phyloP scores from a whole-genome alignment of 192 early-diverging fungal species.

The Umbelopsis vinacea region DNA sequence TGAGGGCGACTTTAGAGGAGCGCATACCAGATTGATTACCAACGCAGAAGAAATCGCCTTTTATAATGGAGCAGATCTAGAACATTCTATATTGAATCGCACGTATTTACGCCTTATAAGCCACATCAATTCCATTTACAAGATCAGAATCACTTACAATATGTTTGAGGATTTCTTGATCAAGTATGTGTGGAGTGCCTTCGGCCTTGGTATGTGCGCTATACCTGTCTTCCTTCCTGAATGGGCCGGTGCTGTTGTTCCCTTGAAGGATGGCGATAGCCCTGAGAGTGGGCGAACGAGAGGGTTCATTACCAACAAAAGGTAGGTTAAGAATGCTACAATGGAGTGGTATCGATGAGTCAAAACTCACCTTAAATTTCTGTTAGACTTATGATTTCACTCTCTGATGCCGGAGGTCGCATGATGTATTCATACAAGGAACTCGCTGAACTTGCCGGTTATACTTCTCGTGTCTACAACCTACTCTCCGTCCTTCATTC shows the following conservation, averaged over 20 bases:
- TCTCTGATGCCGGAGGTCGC: constrained; percentile 93
- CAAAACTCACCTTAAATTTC: constrained; percentile 40
- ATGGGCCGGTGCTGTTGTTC: constrained; percentile 50
- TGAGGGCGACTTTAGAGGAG: constrained; percentile 93
- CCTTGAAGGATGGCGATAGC: constrained; percentile 41
- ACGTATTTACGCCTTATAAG: constrained; percentile 76
- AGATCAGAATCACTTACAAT: constrained; percentile 86
- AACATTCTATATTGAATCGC: constrained; percentile 80
- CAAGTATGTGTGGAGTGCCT: constrained; percentile 95
- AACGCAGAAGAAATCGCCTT: constrained; percentile 98
- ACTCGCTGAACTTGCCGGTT: constrained; percentile 87
- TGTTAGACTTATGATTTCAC: constrained; percentile 80
- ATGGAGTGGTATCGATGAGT: neutral
- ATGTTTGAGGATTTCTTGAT: constrained; percentile 97
- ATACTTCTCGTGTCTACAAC: constrained; percentile 85
- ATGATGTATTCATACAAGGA: constrained; percentile 98
- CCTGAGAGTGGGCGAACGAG: constrained; percentile 67
- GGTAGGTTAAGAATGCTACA: constrained; percentile 34
- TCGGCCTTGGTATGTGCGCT: constrained; percentile 81
- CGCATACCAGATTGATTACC: constrained; percentile 92
- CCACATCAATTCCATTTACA: constrained; percentile 88
- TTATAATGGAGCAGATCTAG: constrained; percentile 86
- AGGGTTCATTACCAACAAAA: constrained; percentile 90
- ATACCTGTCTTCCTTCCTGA: constrained; percentile 87
- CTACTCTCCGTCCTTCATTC: constrained; percentile 86